A percentile compares a stretch with the other conserved stretches of the same genome.
These are phyloP conservation scores for Schizosaccharomyces osmophilus DNA, from an alignment of 805 yeast genomes.

Conservation along the genomic window DNA sequence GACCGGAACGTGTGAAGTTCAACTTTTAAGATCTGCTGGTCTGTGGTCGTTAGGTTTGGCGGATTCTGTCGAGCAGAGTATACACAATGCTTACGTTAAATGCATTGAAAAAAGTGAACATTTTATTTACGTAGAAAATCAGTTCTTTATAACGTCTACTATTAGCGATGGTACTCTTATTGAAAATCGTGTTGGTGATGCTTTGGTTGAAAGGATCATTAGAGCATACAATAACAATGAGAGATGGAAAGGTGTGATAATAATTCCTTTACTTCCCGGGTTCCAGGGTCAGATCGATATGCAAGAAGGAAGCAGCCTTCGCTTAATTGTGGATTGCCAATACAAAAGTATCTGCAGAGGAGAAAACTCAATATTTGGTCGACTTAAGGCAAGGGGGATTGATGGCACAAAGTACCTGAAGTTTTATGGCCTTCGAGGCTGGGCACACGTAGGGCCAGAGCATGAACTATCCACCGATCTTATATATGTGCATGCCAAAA, in stretches of 20 bases:
- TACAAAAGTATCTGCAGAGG: conserved; percentile 85
- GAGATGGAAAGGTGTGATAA: conserved; percentile 70
- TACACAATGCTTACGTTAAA: conserved; percentile 77
- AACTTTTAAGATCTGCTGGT: conserved; percentile 69
- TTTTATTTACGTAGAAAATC: conserved; percentile 83
- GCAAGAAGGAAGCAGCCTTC: conserved; percentile 80
- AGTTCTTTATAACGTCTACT: conserved; percentile 80
- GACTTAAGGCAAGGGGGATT: conserved; percentile 54
- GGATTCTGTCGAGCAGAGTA: conserved; percentile 52
- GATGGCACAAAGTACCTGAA: conserved; percentile 76
- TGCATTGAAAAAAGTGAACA: conserved; percentile 80
- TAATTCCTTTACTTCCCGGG: conserved; percentile 94
- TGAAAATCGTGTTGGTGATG: conserved; percentile 81
- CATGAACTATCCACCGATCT: conserved; percentile 66
- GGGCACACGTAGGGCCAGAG: conserved; percentile 75
- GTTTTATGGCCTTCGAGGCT: conserved; percentile 74
- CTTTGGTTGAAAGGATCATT: conserved; percentile 84
- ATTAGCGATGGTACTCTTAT: conserved; percentile 61
- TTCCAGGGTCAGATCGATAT: conserved; percentile 81
- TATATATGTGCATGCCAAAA: conserved; percentile 75
- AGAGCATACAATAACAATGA: conserved; percentile 58
- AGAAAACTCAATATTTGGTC: conserved; percentile 60
- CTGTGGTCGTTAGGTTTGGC: conserved; percentile 64
- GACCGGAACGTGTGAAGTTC: conserved; percentile 60
- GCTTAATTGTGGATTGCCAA: conserved; percentile 92